Conservation (phyloP, 2,329 filamentous ascomycete species). For the Phyllosticta capitalensis region DNA sequence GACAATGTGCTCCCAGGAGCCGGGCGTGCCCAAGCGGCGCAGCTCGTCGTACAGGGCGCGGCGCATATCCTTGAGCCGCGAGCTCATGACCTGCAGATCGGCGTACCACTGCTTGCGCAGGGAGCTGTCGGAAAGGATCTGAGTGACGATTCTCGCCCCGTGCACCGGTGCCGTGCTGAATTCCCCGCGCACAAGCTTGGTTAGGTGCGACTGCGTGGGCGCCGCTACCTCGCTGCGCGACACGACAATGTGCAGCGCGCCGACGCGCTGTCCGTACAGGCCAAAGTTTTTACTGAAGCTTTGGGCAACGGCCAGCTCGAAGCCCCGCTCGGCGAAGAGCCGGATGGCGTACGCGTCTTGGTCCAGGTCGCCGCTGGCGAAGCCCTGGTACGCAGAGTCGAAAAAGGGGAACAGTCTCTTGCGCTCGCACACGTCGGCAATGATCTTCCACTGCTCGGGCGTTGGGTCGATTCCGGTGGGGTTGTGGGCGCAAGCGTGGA, state of each 20-base stretch:
- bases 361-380: slow-evolving; percentile 26
- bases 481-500: slow-evolving; percentile 32
- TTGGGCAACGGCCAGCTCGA: slow-evolving; percentile 22
- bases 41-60: slow-evolving; percentile 18
- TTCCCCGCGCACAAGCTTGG: slow-evolving; percentile 19
- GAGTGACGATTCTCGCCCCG: slow-evolving; percentile 23
- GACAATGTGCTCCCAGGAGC: slow-evolving; percentile 24
- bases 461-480: slow-evolving; percentile 30
- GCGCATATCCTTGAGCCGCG: slow-evolving; percentile 26
- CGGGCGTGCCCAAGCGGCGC: slow-evolving; percentile 16
- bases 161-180: slow-evolving; percentile 21
- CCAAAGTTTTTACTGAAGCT: slow-evolving; percentile 32
- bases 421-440: slow-evolving; percentile 23
- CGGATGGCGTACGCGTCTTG: slow-evolving; percentile 28
- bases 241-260: slow-evolving; percentile 17
- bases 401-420: slow-evolving; percentile 27
- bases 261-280: slow-evolving; percentile 29
- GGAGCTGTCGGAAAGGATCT: slow-evolving; percentile 16
- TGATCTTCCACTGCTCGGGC: slow-evolving; percentile 24
- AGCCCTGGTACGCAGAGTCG: slow-evolving; percentile 32
- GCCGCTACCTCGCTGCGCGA: background rate
- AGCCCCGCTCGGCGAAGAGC: slow-evolving; percentile 17
- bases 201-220: slow-evolving; percentile 1
- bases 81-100: slow-evolving; percentile 27
- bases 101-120: slow-evolving; percentile 21